Evolutionary conservation across 371 early-diverging fungal species (phyloP).

Genomic region (Blastocladiella emersonii): DNA sequence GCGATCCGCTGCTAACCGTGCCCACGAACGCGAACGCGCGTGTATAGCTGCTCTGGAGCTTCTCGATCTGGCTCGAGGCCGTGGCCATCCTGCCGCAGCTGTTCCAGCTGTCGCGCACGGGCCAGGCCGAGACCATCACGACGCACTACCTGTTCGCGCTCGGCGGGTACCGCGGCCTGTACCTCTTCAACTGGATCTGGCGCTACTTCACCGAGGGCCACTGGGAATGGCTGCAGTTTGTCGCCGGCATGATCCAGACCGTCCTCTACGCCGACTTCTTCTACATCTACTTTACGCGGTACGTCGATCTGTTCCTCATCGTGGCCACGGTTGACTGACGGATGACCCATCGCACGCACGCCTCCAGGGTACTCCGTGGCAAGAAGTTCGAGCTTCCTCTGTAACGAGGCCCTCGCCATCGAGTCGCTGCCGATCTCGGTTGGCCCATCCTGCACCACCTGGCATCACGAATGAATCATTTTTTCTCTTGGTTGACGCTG

Average conservation of each 20-base stretch:
- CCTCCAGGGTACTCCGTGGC: background rate
- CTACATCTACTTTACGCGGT: conserved; percentile 89
- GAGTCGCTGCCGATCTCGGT: too few species aligned
- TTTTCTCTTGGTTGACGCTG: too few species aligned
- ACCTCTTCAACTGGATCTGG: conserved; percentile 93
- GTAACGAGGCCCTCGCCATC: conserved; percentile 18
- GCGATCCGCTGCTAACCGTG: background rate
- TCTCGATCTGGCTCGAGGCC: conserved; percentile 92
- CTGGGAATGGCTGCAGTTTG: conserved; percentile 51
- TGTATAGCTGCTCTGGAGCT: conserved; percentile 80
- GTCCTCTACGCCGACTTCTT: conserved; percentile 96
- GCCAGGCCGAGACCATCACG: conserved; percentile 97
- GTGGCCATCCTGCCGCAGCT: conserved; percentile 98
- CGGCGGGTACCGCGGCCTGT: conserved; percentile 92
- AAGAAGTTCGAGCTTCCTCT: conserved; percentile 53
- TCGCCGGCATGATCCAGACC: conserved; percentile 89
- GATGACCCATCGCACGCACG: too few species aligned
- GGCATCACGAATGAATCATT: too few species aligned
- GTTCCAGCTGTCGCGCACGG: conserved; percentile 87
- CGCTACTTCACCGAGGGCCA: conserved; percentile 60
- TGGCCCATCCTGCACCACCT: too few species aligned
- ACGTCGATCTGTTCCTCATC: conserved; percentile 14
- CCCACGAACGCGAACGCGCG: background rate
- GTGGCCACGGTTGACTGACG: background rate
- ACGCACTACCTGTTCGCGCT: conserved; percentile 95